Base-by-base conservation (phyloP, 2,329 filamentous ascomycete genomes). In the Trichoderma cornu-damae region DNA sequence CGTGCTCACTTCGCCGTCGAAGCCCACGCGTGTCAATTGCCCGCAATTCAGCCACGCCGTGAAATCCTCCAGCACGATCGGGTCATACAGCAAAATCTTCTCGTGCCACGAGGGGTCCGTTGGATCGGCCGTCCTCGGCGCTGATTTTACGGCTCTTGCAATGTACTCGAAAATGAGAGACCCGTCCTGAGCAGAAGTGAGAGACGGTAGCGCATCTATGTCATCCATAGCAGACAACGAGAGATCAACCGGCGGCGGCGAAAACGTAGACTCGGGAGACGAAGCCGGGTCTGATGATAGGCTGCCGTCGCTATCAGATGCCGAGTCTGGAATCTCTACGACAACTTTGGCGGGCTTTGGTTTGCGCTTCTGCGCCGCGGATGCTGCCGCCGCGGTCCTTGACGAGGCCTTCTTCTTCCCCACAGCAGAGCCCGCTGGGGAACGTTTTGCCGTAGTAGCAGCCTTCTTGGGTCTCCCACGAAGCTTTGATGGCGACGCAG, bases 71-170 rank as follows among this genome's bases (percentile, higher is more conserved):
- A 96, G 72, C 1, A 94, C 79, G 42, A 99, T 87, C 0, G 93
- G 90, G 65, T 97, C 92, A 68, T 95, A 97, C 69, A 97, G 83
- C 5, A 97, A 77, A 46, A 99, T 96, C 73, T 91, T 95, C 72
- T 97, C 90, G 64, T 95, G 80, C 89, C 92, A 97, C 2, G 83
- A 90, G 12, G 83, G 84, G 2, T 78, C 68, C 6, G 62, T 61
- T 1, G 78, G 72, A 61, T 85, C 75, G 3, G 65, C 75, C 0
- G 80, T 77, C 11, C 75, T 75, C 3, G 82, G 77, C 3, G 77
- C 75, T 1, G 73, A 73, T 7, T 66, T 79, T 8, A 87, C 73
- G 1, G 83, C 83, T 37, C 74, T 72, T 0, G 79, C 81, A 51
- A 87, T 84, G 61, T 76, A 70, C 24, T 66, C 64, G 60, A 84